A percentile compares a stretch with the other conserved stretches of the same genome.
Evolutionary conservation across 345 rosid genomes (phyloP).

Genomic region (Salix purpurea): DNA sequence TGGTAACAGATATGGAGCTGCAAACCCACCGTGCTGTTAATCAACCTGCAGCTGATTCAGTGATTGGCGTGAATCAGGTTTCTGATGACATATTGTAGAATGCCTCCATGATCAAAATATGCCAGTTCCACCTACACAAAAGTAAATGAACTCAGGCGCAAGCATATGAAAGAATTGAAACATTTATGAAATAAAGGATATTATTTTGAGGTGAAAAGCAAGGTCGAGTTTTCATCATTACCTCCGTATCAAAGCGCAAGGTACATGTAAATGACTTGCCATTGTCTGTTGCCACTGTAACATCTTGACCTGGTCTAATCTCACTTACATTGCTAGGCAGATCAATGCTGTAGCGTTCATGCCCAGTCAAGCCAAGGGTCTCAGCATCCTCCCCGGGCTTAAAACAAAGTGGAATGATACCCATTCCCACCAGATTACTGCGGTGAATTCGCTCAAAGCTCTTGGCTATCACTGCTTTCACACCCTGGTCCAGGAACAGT

Average conservation of each 20-base stretch:
- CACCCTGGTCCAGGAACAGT: slow-evolving; percentile 51
- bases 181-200: background rate
- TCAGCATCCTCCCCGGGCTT: slow-evolving; percentile 86
- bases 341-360: slow-evolving; percentile 63
- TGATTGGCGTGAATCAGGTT: slow-evolving; percentile 42
- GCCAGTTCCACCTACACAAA: slow-evolving; percentile 39
- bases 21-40: background rate
- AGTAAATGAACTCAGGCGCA: background rate
- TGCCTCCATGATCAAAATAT: slow-evolving; percentile 58
- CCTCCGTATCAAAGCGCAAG: slow-evolving; percentile 80
- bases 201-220: background rate
- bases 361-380: slow-evolving; percentile 71
- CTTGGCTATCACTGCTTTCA: slow-evolving; percentile 85
- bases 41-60: slow-evolving; percentile 3
- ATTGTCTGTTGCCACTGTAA: slow-evolving; percentile 54
- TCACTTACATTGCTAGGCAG: slow-evolving; percentile 58
- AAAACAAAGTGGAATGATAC: slow-evolving; percentile 73
- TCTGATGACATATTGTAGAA: slow-evolving; percentile 56
- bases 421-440: slow-evolving; percentile 89
- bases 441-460: slow-evolving; percentile 89
- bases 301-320: slow-evolving; percentile 84
- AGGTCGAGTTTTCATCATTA: slow-evolving; percentile 13
- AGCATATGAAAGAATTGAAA: background rate
- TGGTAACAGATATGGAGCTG: background rate
- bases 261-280: slow-evolving; percentile 74